phyloP scores from a whole-genome alignment of 164 flowering plant species.

The Liquidambar formosana region DNA sequence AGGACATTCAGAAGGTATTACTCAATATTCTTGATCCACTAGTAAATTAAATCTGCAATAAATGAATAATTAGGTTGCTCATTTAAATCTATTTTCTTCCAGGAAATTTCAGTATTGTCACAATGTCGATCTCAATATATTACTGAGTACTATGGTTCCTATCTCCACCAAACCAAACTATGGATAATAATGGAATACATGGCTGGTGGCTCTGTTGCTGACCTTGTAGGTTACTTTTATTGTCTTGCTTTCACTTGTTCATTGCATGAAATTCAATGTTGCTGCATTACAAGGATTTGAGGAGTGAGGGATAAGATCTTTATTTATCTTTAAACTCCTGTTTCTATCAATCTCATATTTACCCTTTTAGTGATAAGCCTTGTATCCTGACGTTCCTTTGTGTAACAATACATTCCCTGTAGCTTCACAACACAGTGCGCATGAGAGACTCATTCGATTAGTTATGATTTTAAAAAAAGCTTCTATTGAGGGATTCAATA shows the following conservation, averaged over 20 bases:
- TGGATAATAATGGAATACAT: slow-evolving; percentile 99
- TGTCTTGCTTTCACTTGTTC: slow-evolving; percentile 8
- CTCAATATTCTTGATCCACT: neutral
- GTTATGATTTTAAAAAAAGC: neutral
- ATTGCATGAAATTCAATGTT: neutral
- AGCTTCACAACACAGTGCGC: neutral
- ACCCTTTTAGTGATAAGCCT: too few species aligned
- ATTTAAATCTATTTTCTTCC: slow-evolving; percentile 26
- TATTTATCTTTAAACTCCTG: neutral
- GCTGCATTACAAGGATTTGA: neutral
- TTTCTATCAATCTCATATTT: neutral
- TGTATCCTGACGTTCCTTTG: neutral
- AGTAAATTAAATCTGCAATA: neutral
- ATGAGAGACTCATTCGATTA: neutral
- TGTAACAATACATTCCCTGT: neutral
- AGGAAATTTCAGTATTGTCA: slow-evolving; percentile 96
- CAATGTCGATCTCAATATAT: slow-evolving; percentile 93
- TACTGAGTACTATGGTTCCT: slow-evolving; percentile 94
- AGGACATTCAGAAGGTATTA: slow-evolving; percentile 95
- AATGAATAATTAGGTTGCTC: slow-evolving; percentile 13
- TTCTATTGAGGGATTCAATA: neutral
- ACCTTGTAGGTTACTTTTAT: slow-evolving; percentile 66
- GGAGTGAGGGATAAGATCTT: neutral
- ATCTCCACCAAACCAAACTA: slow-evolving; percentile 86
- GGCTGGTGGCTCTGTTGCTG: slow-evolving; percentile 99